Evolutionary conservation across 2,329 filamentous ascomycete genomes (phyloP), one percentile per base, ranked within the genome.

Genomic region (Acrodontium crateriforme): DNA sequence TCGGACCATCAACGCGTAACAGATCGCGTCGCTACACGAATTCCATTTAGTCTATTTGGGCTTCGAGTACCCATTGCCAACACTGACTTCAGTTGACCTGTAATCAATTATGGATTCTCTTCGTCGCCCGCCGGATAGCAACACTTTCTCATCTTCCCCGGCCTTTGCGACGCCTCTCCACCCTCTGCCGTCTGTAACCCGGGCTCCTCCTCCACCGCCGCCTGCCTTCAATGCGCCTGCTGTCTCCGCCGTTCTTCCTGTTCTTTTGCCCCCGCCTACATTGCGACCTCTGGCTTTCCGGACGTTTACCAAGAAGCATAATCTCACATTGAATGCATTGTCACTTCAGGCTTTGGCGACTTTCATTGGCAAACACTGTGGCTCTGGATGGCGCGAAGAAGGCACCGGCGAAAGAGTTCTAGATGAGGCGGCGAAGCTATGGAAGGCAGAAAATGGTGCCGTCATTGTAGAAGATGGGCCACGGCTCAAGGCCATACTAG

Each of bases 271-370:
- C 3, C 80, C 85, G 0, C 73, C 83, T 7, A 91, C 81, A 0
- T 62, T 98, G 21, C 70, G 91, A 37, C 87, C 89, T 2, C 66
- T 95, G 12, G 91, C 89, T 6, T 95, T 98, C 49, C 74, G 89
- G 25, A 91, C 82, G 0, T 92, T 98, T 41, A 98, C 89, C 2
- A 94, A 94, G 56, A 98, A 95, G 50, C 83, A 98, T 58, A 91
- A 87, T 44, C 64, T 98, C 31, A 95, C 85, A 0, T 71, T 98
- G 29, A 85, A 81, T 6, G 89, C 87, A 0, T 74, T 84, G 1
- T 83, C 89, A 0, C 62, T 98, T 4, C 76, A 87, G 52, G 72
- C 80, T 25, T 66, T 98, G 17, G 85, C 89, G 12, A 68, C 71
- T 1, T 98, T 98, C 53, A 78, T 98, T 29, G 91, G 89, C 8